Conservation (phyloP, 2,329 filamentous ascomycete genomes). For the Colletotrichum musae region DNA sequence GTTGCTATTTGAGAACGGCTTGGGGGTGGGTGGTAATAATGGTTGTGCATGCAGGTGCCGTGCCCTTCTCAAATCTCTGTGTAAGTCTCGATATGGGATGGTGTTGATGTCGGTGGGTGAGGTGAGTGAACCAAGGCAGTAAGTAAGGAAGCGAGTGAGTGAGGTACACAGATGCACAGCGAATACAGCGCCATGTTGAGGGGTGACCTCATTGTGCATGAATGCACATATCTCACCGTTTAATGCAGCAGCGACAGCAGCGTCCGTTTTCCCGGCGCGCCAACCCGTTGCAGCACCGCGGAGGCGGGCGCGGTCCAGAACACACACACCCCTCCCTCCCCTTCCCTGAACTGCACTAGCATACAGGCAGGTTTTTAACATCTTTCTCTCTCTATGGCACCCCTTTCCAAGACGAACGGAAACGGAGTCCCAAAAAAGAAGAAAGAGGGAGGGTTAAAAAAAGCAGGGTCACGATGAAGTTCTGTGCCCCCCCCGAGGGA, state of each 20-base stretch:
- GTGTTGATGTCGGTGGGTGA: constrained; percentile 25
- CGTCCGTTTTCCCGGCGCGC: constrained; percentile 19
- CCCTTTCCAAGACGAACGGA: background rate
- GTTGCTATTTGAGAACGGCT: constrained; percentile 18
- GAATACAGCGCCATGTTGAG: background rate
- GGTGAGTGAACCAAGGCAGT: constrained; percentile 13
- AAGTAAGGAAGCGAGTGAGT: background rate
- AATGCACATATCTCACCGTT: constrained; percentile 10
- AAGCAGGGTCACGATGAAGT: constrained; percentile 9
- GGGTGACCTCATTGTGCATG: constrained; percentile 37
- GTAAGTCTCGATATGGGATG: constrained; percentile 1
- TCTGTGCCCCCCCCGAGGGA: background rate
- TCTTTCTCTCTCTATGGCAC: no score
- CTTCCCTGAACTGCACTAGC: no score
- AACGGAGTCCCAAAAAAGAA: constrained; percentile 3
- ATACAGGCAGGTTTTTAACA: no score
- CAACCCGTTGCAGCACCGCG: background rate
- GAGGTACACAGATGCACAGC: background rate
- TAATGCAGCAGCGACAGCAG: background rate
- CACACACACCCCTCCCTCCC: no score
- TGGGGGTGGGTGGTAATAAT: background rate
- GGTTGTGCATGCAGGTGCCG: background rate
- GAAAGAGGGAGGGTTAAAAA: background rate
- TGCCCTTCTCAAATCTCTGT: background rate
- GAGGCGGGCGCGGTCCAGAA: background rate